A percentile compares a stretch with the other conserved stretches of the same genome.
Conservation (phyloP, 1,139 yeast genomes). For the Geotrichum bryndzae region DNA sequence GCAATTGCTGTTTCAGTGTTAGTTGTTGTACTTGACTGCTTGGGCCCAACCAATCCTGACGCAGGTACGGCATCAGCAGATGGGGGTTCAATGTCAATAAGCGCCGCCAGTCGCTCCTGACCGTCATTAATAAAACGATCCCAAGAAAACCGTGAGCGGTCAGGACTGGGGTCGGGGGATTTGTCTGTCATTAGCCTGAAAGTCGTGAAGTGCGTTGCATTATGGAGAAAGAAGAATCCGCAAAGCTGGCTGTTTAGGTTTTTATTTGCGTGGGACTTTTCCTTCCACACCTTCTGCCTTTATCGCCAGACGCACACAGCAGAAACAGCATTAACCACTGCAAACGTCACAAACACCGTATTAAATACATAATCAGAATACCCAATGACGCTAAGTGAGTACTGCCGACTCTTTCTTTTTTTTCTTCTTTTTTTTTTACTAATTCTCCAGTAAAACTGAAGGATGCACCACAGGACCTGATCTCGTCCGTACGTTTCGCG, state of each 20-base stretch:
- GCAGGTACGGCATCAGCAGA: background rate
- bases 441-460: conserved; percentile 10
- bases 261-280: background rate
- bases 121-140: conserved; percentile 13
- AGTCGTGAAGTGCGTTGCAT: background rate
- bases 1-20: background rate
- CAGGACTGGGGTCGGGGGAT: background rate
- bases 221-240: background rate
- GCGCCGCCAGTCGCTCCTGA: conserved; percentile 10
- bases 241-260: background rate
- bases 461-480: conserved; percentile 30
- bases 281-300: background rate
- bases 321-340: background rate
- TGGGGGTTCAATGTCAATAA: conserved; percentile 7
- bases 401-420: background rate
- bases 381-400: background rate
- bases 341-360: background rate
- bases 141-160: conserved; percentile 14
- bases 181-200: background rate
- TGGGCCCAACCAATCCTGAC: background rate
- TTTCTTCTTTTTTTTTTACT: background rate
- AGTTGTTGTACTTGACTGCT: background rate
- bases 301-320: background rate
- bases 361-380: background rate
- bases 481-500: conserved; percentile 30